These are phyloP conservation scores for Omphalotus guepiniiformis DNA, from an alignment of 768 basidiomycete species.

Conservation along the genomic window DNA sequence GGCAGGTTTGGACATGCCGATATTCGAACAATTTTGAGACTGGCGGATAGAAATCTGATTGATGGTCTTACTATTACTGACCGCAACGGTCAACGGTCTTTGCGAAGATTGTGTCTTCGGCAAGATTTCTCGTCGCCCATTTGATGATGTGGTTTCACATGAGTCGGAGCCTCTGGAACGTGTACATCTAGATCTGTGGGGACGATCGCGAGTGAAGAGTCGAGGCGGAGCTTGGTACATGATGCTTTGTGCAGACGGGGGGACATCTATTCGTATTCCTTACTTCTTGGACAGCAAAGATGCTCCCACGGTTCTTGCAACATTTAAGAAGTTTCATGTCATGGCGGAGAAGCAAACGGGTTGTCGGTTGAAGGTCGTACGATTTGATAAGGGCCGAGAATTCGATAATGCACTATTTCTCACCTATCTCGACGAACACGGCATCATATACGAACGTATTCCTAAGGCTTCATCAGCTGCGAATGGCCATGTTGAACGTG, in stretches of 20 bases:
- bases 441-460: neutral
- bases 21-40: neutral
- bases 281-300: neutral
- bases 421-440: neutral
- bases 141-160: constrained; percentile 1
- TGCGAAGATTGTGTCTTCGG: neutral
- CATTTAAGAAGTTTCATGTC: neutral
- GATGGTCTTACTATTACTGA: neutral
- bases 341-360: neutral
- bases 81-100: neutral
- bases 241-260: neutral
- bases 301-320: neutral
- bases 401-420: neutral
- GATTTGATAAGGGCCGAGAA: neutral
- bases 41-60: neutral
- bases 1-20: neutral
- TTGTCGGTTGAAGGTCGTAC: neutral
- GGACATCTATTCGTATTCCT: neutral
- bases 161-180: neutral
- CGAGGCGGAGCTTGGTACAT: neutral
- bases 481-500: neutral
- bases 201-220: neutral
- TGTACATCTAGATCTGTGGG: neutral
- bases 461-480: neutral
- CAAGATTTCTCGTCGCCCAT: neutral